Percentiles rank a stretch among this genome's conserved stretches.
Conservation (phyloP, 1,284 basidiomycete genomes). For the Fomes fomentarius region DNA sequence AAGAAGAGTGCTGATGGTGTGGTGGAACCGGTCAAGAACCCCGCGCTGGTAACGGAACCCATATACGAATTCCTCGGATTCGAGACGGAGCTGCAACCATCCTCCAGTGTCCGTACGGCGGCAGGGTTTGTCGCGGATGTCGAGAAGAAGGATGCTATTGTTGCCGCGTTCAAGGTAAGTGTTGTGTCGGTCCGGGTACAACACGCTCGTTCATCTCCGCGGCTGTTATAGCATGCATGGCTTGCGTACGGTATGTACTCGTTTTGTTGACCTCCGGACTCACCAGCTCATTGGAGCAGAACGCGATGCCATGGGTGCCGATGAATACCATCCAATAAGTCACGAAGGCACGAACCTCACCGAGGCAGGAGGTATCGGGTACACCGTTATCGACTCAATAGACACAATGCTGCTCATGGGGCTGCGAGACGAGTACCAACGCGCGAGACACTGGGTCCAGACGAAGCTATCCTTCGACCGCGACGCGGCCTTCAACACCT, state of each 20-base stretch:
- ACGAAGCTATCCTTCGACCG: constrained; percentile 76
- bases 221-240: constrained; percentile 70
- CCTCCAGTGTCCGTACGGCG: constrained; percentile 2
- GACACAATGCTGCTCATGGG: constrained; percentile 91
- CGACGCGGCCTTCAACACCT: constrained; percentile 86
- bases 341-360: constrained; percentile 79
- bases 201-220: neutral
- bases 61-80: constrained; percentile 21
- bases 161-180: constrained; percentile 78
- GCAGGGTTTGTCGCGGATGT: constrained; percentile 56
- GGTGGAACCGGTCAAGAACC: constrained; percentile 12
- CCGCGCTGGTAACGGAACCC: constrained; percentile 14
- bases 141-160: constrained; percentile 67
- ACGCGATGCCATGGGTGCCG: constrained; percentile 85
- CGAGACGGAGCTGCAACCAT: constrained; percentile 17
- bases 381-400: constrained; percentile 81
- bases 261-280: too few relatives aligned
- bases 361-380: constrained; percentile 78
- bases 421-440: constrained; percentile 75
- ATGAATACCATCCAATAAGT: constrained; percentile 87
- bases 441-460: constrained; percentile 81
- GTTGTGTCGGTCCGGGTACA: neutral
- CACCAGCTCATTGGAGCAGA: constrained; percentile 56
- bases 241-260: constrained; percentile 65
- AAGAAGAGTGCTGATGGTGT: neutral